phyloP scores from a whole-genome alignment of 148 eudicot genomes.

The Rheum nobile region DNA sequence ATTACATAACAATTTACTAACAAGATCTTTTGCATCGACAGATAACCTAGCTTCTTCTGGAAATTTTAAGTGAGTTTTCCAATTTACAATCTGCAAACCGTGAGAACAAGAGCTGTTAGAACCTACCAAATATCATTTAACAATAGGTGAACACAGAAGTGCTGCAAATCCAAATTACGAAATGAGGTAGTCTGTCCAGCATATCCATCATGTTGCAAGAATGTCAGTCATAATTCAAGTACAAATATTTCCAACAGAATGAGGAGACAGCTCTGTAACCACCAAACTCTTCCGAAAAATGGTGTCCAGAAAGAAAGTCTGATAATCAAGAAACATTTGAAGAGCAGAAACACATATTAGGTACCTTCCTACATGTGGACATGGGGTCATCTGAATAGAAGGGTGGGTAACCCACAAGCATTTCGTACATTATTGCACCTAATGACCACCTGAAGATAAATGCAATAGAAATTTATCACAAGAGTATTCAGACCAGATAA shows the following conservation, averaged over 20 bases:
- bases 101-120: conserved; percentile 3
- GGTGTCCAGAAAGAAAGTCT: background rate
- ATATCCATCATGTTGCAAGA: background rate
- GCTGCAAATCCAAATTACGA: background rate
- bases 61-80: conserved; percentile 86
- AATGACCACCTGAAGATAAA: conserved; percentile 76
- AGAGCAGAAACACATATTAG: background rate
- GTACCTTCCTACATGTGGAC: conserved; percentile 96
- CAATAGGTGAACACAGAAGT: background rate
- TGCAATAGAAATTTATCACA: background rate
- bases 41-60: conserved; percentile 88
- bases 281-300: background rate
- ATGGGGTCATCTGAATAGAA: conserved; percentile 97
- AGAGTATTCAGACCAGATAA: background rate
- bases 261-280: background rate
- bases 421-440: conserved; percentile 91
- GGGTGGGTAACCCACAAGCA: conserved; percentile 98
- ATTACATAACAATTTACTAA: conserved; percentile 75
- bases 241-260: background rate
- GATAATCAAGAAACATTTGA: background rate
- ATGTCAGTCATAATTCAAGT: background rate
- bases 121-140: background rate
- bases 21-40: conserved; percentile 78
- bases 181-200: background rate
- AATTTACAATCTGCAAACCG: conserved; percentile 69